phyloP scores from a whole-genome alignment of 495 filamentous ascomycete genomes.

The Neurospora hispaniola region DNA sequence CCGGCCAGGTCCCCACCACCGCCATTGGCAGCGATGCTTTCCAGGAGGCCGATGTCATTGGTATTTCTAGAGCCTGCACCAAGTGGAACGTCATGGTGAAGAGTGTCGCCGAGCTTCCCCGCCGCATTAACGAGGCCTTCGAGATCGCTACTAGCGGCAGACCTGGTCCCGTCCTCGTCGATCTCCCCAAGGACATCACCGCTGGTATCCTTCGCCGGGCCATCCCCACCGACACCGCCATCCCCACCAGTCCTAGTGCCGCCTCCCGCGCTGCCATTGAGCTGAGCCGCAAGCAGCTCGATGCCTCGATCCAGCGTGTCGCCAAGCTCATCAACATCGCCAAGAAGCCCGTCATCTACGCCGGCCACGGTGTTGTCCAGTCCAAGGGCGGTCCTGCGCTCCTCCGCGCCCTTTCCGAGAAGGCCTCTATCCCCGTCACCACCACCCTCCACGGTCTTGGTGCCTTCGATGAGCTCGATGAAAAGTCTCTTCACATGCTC shows the following conservation, averaged over 20 bases:
- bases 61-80: slow-evolving; percentile 67
- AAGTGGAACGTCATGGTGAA: slow-evolving; percentile 86
- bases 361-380: slow-evolving; percentile 59
- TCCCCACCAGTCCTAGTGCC: slow-evolving; percentile 59
- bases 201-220: slow-evolving; percentile 52
- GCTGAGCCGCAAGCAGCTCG: slow-evolving; percentile 45
- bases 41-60: slow-evolving; percentile 69
- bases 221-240: slow-evolving; percentile 54
- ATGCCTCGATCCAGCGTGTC: slow-evolving; percentile 49
- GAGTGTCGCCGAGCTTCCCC: slow-evolving; percentile 65
- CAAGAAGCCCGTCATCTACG: slow-evolving; percentile 69
- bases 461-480: slow-evolving; percentile 66
- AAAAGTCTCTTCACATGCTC: slow-evolving; percentile 71
- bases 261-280: slow-evolving; percentile 56
- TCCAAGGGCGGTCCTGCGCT: slow-evolving; percentile 54
- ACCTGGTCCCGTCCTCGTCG: slow-evolving; percentile 70
- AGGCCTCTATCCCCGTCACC: slow-evolving; percentile 64
- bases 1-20: slow-evolving; percentile 61
- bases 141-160: slow-evolving; percentile 70
- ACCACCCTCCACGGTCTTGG: slow-evolving; percentile 71
- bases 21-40: slow-evolving; percentile 73
- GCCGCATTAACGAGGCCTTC: slow-evolving; percentile 74
- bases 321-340: slow-evolving; percentile 59
- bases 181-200: slow-evolving; percentile 71
- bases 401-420: slow-evolving; percentile 58